Percentiles rank a stretch among this genome's conserved stretches.
Evolutionary conservation across 1,139 yeast species (phyloP).

Genomic region (Groenewaldozyma auringiensis): DNA sequence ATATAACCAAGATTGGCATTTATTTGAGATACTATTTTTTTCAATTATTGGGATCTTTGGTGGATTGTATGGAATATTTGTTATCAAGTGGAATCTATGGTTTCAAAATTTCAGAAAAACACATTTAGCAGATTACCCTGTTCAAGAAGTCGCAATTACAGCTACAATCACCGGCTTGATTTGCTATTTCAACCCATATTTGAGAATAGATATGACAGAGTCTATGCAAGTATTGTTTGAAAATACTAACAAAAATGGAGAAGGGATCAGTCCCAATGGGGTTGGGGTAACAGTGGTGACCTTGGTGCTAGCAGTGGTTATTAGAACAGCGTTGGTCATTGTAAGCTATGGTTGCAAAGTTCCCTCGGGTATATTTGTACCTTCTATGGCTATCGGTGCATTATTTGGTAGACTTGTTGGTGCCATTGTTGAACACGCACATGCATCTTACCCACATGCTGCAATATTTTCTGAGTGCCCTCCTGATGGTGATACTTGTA

Average conservation of each 20-base stretch:
- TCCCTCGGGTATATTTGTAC: conserved; percentile 95
- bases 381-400: conserved; percentile 96
- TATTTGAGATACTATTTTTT: conserved; percentile 76
- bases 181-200: conserved; percentile 76
- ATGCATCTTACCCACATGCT: conserved; percentile 27
- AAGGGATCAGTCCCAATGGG: conserved; percentile 22
- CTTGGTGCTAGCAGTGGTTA: conserved; percentile 60
- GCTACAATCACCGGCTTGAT: conserved; percentile 66
- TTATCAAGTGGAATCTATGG: conserved; percentile 69
- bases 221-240: conserved; percentile 76
- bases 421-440: conserved; percentile 43
- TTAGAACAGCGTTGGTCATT: conserved; percentile 65
- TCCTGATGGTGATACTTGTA: conserved; percentile 42
- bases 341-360: conserved; percentile 87
- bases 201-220: conserved; percentile 88
- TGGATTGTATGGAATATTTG: conserved; percentile 78
- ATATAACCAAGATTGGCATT: conserved; percentile 81
- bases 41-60: conserved; percentile 81
- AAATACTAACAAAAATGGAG: conserved; percentile 25
- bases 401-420: conserved; percentile 87
- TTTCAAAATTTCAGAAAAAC: conserved; percentile 74
- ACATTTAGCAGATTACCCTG: conserved; percentile 49
- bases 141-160: conserved; percentile 63
- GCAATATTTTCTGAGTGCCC: conserved; percentile 41
- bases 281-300: conserved; percentile 35